Percentiles rank a stretch among this genome's conserved stretches.
phyloP scores from a whole-genome alignment of 345 rosid species.

The Anacardium occidentale region DNA sequence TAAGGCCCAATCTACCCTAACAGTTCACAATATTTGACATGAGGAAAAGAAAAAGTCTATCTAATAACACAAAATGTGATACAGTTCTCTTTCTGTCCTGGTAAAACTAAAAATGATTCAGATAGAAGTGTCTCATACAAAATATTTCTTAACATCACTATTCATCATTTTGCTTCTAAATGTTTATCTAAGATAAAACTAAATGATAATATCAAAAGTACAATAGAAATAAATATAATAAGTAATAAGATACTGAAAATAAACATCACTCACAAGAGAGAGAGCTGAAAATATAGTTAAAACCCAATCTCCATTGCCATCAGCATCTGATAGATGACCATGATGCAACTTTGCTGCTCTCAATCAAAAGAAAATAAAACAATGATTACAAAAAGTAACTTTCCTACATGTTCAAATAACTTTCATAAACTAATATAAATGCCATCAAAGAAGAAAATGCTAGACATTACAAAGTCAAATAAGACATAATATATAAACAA shows the following conservation, averaged over 20 bases:
- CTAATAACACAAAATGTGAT: background rate
- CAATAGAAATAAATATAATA: background rate
- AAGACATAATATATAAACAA: background rate
- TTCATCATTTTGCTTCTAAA: background rate
- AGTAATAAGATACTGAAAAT: background rate
- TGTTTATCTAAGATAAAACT: background rate
- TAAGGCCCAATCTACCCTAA: background rate
- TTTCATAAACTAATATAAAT: background rate
- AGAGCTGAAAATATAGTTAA: slow-evolving; percentile 83
- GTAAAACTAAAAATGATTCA: background rate
- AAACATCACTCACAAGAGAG: slow-evolving; percentile 69
- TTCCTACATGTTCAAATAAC: background rate
- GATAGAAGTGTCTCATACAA: background rate
- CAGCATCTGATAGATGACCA: slow-evolving; percentile 83
- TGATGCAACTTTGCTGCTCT: slow-evolving; percentile 83
- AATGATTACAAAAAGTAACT: background rate
- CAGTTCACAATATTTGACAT: background rate
- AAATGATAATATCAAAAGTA: background rate
- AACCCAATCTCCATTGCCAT: slow-evolving; percentile 98
- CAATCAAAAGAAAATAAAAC: slow-evolving; percentile 14
- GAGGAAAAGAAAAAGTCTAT: no score
- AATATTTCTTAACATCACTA: background rate
- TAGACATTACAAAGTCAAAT: background rate
- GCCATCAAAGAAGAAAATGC: background rate
- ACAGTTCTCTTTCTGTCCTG: no score